Evolutionary conservation across 1,284 basidiomycete species (phyloP), one percentile per base, ranked within the genome.

Genomic region (Cryptococcus floricola): DNA sequence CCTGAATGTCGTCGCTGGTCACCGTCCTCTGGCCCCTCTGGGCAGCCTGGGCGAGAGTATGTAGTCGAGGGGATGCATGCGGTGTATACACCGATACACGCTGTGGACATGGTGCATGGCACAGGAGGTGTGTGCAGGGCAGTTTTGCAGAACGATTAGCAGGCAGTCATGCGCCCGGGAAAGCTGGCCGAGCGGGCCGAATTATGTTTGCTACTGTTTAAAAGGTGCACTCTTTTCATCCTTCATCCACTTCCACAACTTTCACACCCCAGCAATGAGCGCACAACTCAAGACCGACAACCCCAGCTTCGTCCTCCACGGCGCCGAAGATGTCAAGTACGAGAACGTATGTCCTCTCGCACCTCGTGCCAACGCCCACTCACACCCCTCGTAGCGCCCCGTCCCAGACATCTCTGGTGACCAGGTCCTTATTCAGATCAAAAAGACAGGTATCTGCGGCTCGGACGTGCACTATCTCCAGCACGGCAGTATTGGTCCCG

Each of bases 401-500:
- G 82, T 96, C 61, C 91, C 91, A 39, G 82, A 88, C 60, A 87
- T 89, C 63, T 78, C 79, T 37, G 82, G 81, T 56, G 82, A 88
- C 67, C 87, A 96, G 68, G 91, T 94, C 45, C 84, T 97, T 38
- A 84, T 98, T 51, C 83, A 89, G 67, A 88, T 97, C 45, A 88
- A 89, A 76, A 93, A 95, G 78, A 93, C 91, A n/a, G 90, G 91
- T 53, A 91, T 94, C 64, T 95, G 91, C 75, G 90, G 91, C 42
- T 91, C 87, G 53, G 91, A 94, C 81, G 88, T 88, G 75, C 73
- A 76, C 57, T 75, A 74, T 62, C 64, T 75, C 50, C 57, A 67
- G 52, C 71, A 76, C 52, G 74, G 67, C 25, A 46, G 56, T 39
- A 76, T 76, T 51, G 76, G 76, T 6, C 63, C 68, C 39, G 76